Evolutionary conservation across 2,329 filamentous ascomycete species (phyloP), one percentile per base, ranked within the genome.

Genomic region (Sporothrix pseudoabietina): DNA sequence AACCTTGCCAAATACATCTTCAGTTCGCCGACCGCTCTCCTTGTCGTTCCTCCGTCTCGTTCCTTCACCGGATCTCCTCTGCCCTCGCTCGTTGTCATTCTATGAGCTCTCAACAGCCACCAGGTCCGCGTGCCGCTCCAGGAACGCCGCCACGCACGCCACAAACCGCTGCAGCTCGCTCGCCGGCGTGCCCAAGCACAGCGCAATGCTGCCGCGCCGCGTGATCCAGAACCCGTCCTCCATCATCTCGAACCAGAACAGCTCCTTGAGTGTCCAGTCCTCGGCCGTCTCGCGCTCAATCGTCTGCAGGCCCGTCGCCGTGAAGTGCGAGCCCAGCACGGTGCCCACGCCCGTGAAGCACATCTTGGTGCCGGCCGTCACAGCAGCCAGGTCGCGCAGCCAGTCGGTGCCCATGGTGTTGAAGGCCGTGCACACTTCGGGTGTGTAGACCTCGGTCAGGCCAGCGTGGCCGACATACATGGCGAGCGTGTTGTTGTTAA

Each of bases 401-500:
- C 83, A 76, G 44, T 75, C 61, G 16, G 80, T 77, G 12, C 82
- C 83, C 12, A 73, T 65, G 2, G 74, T 75, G 14, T 81, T 83
- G 74, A 83, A 81, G 7, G 72, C 75, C 1, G 71, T 72, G 26
- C 80, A 80, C 10, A 78, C 78, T 4, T 80, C 77, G 7, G 80
- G 78, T 0, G 82, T 82, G 71, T 82, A 84, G 1, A 84, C 73
- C 69, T 80, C 75, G 2, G 78, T 79, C 32, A 84, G 77, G 0
- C 82, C 83, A 3, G 79, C 79, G 71, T 83, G 76, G 3, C 89
- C 89, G 7, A 87, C 86, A 30, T 83, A 82, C 83, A 91, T 91
- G 2, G 85, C 86, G 12, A 91, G 79, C 76, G 90, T 89, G 76
- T 90, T 90, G 77, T 91, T 90, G 71, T 76, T 74, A 55, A 89